Conservation (phyloP, 2,329 filamentous ascomycete species). For the Pseudofabraea citricarpa region DNA sequence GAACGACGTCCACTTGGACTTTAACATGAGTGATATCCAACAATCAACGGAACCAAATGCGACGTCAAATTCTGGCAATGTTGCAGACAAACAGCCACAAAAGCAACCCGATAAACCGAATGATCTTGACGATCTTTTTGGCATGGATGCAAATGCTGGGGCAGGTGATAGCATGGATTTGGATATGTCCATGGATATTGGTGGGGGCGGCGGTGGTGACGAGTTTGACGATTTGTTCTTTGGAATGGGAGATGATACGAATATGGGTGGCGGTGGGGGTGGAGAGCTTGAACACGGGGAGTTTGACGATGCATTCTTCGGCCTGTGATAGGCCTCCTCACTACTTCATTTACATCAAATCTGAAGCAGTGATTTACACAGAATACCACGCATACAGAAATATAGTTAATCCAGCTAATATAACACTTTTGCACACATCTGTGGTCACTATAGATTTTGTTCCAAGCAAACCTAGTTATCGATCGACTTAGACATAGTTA, state of each 20-base stretch:
- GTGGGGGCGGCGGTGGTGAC: slow-evolving; percentile 23
- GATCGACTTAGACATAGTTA: no score
- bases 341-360: no score
- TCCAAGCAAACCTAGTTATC: no score
- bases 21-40: slow-evolving; percentile 30
- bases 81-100: slow-evolving; percentile 11
- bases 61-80: slow-evolving; percentile 7
- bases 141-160: slow-evolving; percentile 3
- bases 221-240: slow-evolving; percentile 28
- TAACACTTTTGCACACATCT: no score
- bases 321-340: no score
- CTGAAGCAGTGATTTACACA: no score
- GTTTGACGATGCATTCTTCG: slow-evolving; percentile 26
- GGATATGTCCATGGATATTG: slow-evolving; percentile 50
- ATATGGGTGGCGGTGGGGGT: slow-evolving; percentile 9
- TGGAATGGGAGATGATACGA: slow-evolving; percentile 14
- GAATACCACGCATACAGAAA: no score
- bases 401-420: no score
- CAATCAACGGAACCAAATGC: slow-evolving; percentile 11
- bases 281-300: slow-evolving; percentile 22
- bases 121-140: slow-evolving; percentile 16
- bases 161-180: slow-evolving; percentile 32
- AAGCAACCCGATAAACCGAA: no score
- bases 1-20: slow-evolving; percentile 29
- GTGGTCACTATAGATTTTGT: no score